phyloP scores from a whole-genome alignment of 768 basidiomycete species.

The Rhodotorula taiwanensis region DNA sequence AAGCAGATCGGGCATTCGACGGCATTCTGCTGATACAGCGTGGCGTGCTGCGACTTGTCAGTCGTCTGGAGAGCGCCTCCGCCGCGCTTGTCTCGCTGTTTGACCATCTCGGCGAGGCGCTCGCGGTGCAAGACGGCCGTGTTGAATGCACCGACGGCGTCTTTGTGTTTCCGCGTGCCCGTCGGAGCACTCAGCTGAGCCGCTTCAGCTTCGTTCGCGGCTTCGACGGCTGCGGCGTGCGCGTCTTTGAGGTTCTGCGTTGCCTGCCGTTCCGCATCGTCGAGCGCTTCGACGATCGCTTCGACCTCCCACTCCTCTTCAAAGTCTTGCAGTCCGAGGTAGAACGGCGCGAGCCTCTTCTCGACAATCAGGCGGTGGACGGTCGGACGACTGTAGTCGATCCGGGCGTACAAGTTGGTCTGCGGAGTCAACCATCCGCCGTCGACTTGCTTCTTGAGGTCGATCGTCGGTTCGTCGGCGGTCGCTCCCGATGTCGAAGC shows the following conservation, averaged over 20 bases:
- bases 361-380: slow-evolving; percentile 73
- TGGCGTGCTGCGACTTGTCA: slow-evolving; percentile 33
- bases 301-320: slow-evolving; percentile 75
- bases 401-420: slow-evolving; percentile 21
- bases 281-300: slow-evolving; percentile 72
- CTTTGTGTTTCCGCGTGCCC: slow-evolving; percentile 33
- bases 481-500: background rate
- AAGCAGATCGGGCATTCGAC: slow-evolving; percentile 98
- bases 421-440: slow-evolving; percentile 16
- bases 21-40: slow-evolving; percentile 53
- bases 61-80: slow-evolving; percentile 34
- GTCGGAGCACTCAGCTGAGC: slow-evolving; percentile 11
- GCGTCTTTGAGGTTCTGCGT: slow-evolving; percentile 33
- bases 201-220: slow-evolving; percentile 30
- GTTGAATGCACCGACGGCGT: slow-evolving; percentile 14
- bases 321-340: slow-evolving; percentile 90
- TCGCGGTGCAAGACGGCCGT: slow-evolving; percentile 22
- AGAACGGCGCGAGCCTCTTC: slow-evolving; percentile 87
- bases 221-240: slow-evolving; percentile 22
- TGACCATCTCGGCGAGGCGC: slow-evolving; percentile 40
- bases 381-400: slow-evolving; percentile 26
- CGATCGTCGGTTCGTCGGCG: background rate
- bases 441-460: background rate
- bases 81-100: slow-evolving; percentile 41
- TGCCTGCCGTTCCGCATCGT: slow-evolving; percentile 48